These are phyloP conservation scores for Pyrus communis DNA, from an alignment of 306 rosid genomes.

Conservation along the genomic window DNA sequence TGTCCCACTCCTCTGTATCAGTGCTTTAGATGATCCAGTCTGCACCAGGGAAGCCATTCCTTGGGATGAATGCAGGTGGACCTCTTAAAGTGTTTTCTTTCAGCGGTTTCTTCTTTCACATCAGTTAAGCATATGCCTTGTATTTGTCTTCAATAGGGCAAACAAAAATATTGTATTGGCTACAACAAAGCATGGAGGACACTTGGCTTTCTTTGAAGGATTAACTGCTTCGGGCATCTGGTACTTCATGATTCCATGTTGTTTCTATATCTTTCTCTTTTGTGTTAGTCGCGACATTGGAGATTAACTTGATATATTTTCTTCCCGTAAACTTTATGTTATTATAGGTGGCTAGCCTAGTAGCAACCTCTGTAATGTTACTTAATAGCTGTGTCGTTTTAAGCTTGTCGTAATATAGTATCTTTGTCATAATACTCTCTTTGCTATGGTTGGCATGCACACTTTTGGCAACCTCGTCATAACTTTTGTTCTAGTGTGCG, in stretches of 20 bases:
- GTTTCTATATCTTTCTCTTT: not conserved
- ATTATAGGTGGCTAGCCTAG: not conserved
- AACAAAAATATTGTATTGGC: constrained; percentile 68
- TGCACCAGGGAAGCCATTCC: constrained; percentile 99
- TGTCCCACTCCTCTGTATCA: constrained; percentile 83
- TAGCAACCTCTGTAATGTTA: not conserved
- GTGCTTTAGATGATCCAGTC: constrained; percentile 93
- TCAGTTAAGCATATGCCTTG: constrained; percentile 6
- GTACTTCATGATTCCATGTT: constrained; percentile 22
- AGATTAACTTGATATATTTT: not conserved
- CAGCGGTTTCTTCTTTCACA: not conserved
- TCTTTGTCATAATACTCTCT: not conserved
- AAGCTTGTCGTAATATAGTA: not conserved
- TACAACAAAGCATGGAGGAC: constrained; percentile 71
- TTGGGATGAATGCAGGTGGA: constrained; percentile 98
- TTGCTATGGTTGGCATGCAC: not conserved
- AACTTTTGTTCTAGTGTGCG: not conserved
- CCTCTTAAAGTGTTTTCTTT: constrained; percentile 8
- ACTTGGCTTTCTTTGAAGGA: constrained; percentile 86
- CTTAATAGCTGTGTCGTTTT: not conserved
- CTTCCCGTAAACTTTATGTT: not conserved
- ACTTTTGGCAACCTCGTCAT: not conserved
- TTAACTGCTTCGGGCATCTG: constrained; percentile 68
- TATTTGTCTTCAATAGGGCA: constrained; percentile 30
- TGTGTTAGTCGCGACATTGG: not conserved